Conservation (phyloP, 805 yeast species). For the Gaillardinia entomophila region DNA sequence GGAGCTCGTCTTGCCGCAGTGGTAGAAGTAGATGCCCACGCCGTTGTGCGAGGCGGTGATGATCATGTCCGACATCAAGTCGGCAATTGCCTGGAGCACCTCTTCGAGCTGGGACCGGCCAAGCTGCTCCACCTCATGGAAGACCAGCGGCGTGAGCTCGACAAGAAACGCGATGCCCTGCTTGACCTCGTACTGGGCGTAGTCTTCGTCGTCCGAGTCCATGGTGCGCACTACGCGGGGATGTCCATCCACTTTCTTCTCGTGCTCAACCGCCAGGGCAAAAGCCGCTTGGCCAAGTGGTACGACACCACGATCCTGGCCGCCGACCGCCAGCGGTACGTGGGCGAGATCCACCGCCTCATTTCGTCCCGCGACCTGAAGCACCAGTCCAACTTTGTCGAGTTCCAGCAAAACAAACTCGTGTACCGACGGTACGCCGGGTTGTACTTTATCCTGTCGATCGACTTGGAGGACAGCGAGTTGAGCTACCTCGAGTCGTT, state of each 20-base stretch:
- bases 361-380: conserved; percentile 80
- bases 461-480: conserved; percentile 78
- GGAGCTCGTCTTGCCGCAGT: conserved; percentile 30
- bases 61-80: conserved; percentile 61
- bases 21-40: conserved; percentile 65
- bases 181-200: conserved; percentile 42
- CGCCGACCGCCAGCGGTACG: conserved; percentile 30
- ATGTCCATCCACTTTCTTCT: conserved; percentile 81
- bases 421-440: conserved; percentile 93
- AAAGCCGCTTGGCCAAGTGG: conserved; percentile 81
- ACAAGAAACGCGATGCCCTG: conserved; percentile 63
- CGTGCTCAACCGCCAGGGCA: conserved; percentile 91
- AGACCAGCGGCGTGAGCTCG: conserved; percentile 49
- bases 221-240: too few relatives aligned
- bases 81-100: conserved; percentile 52
- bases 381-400: conserved; percentile 77
- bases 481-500: conserved; percentile 76
- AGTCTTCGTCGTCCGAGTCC: conserved; percentile 11
- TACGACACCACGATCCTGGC: conserved; percentile 32
- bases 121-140: conserved; percentile 37
- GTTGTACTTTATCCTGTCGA: conserved; percentile 76
- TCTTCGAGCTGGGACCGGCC: conserved; percentile 15
- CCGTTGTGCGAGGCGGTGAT: conserved; percentile 65
- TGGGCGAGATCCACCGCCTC: conserved; percentile 67
- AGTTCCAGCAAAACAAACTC: conserved; percentile 50